phyloP scores from a whole-genome alignment of 1,139 yeast species.

The Pichiaceae sp. region DNA sequence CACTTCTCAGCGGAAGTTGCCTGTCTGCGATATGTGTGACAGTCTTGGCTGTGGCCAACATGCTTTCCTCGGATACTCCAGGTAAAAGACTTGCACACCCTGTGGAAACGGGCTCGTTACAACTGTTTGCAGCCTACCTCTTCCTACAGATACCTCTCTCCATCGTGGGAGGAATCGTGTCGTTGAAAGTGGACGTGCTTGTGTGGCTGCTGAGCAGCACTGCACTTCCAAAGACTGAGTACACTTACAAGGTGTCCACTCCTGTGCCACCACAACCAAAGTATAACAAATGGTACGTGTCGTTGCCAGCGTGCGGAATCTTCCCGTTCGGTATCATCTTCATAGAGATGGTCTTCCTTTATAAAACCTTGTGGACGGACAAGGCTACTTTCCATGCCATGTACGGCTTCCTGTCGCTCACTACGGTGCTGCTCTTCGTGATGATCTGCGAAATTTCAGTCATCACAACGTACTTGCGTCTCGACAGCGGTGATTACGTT shows the following conservation, averaged over 20 bases:
- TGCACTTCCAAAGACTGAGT: slow-evolving; percentile 11
- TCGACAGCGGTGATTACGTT: slow-evolving; percentile 52
- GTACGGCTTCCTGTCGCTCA: slow-evolving; percentile 68
- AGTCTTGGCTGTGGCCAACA: slow-evolving; percentile 49
- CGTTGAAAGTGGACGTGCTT: slow-evolving; percentile 29
- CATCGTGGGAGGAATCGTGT: slow-evolving; percentile 58
- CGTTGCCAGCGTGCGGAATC: slow-evolving; percentile 45
- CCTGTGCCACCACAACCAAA: slow-evolving; percentile 33
- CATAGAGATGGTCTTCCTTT: slow-evolving; percentile 67
- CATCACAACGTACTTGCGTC: slow-evolving; percentile 56
- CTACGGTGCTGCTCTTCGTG: slow-evolving; percentile 49
- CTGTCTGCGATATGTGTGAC: slow-evolving; percentile 53
- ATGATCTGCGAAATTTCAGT: slow-evolving; percentile 70
- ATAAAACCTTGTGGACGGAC: slow-evolving; percentile 74
- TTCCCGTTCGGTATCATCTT: slow-evolving; percentile 77
- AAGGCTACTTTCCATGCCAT: slow-evolving; percentile 71
- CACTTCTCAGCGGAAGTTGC: slow-evolving; percentile 49
- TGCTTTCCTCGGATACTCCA: slow-evolving; percentile 68
- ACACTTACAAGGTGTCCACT: slow-evolving; percentile 21
- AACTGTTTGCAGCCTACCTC: slow-evolving; percentile 48
- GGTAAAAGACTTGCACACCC: slow-evolving; percentile 76
- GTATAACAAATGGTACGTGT: slow-evolving; percentile 23
- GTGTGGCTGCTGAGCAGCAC: slow-evolving; percentile 6
- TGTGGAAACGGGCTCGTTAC: slow-evolving; percentile 45
- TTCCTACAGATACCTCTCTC: slow-evolving; percentile 69